These are phyloP conservation scores for Umbellularia californica DNA, from an alignment of 164 flowering plant species.

Conservation along the genomic window DNA sequence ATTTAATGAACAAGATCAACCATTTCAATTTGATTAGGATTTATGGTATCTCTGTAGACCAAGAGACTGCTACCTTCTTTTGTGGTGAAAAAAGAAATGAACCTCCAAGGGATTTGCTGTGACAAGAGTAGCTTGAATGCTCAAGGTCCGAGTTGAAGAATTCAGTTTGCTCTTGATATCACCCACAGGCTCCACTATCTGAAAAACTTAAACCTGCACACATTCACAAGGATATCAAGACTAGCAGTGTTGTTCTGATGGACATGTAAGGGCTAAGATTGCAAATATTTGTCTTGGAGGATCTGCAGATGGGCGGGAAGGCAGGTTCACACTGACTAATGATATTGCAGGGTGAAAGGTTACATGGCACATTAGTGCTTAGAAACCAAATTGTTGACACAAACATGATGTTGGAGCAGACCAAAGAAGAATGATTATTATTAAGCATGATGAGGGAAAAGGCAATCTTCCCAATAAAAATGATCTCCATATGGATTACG, in stretches of 20 bases:
- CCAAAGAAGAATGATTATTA: slow-evolving; percentile 38
- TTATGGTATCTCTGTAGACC: slow-evolving; percentile 34
- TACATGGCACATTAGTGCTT: slow-evolving; percentile 74
- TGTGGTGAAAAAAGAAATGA: slow-evolving; percentile 59
- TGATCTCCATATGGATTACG: slow-evolving; percentile 12
- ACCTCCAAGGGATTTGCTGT: slow-evolving; percentile 41
- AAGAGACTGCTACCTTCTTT: slow-evolving; percentile 48
- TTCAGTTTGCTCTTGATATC: slow-evolving; percentile 60
- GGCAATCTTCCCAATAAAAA: neutral
- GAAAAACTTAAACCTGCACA: slow-evolving; percentile 54
- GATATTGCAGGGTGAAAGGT: slow-evolving; percentile 36
- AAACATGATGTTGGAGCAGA: slow-evolving; percentile 50
- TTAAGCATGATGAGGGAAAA: slow-evolving; percentile 2
- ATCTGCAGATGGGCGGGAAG: slow-evolving; percentile 21
- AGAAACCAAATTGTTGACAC: slow-evolving; percentile 38
- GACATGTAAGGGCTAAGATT: slow-evolving; percentile 51
- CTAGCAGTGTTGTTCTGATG: slow-evolving; percentile 46
- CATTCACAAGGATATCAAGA: slow-evolving; percentile 51
- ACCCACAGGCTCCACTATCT: slow-evolving; percentile 68
- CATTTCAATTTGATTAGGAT: slow-evolving; percentile 61
- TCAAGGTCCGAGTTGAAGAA: slow-evolving; percentile 12
- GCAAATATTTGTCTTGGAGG: slow-evolving; percentile 51
- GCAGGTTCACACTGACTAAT: slow-evolving; percentile 8
- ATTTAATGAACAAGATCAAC: slow-evolving; percentile 44
- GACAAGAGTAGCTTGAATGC: slow-evolving; percentile 6